phyloP scores from a whole-genome alignment of 2,329 filamentous ascomycete genomes.

The Neocatenulostroma microsporum region DNA sequence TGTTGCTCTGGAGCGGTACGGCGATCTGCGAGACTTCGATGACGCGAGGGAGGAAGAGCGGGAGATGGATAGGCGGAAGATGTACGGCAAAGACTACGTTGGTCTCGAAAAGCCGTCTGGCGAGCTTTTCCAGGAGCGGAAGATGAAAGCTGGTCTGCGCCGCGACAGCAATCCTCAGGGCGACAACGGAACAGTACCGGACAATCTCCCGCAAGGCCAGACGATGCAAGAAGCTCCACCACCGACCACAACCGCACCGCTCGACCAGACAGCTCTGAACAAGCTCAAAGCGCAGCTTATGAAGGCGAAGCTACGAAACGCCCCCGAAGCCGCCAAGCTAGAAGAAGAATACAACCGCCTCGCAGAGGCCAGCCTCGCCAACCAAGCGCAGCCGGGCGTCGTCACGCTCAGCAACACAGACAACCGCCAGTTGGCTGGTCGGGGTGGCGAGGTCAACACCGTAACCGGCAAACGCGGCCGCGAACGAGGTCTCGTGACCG shows the following conservation, averaged over 20 bases:
- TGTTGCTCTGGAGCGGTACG: constrained; percentile 73
- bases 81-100: constrained; percentile 78
- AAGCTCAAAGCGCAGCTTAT: constrained; percentile 88
- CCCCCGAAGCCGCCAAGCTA: constrained; percentile 65
- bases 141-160: constrained; percentile 49
- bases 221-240: constrained; percentile 49
- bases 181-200: constrained; percentile 22
- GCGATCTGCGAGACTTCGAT: constrained; percentile 75
- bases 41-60: constrained; percentile 85
- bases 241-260: constrained; percentile 41
- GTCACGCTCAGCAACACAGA: constrained; percentile 84
- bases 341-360: constrained; percentile 79
- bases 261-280: constrained; percentile 78
- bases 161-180: constrained; percentile 22
- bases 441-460: constrained; percentile 65
- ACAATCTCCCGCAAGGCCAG: constrained; percentile 44
- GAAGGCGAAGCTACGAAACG: constrained; percentile 81
- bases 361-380: constrained; percentile 52
- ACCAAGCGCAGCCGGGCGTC: constrained; percentile 53
- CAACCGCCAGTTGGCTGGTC: constrained; percentile 71
- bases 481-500: constrained; percentile 75
- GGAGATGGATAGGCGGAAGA: constrained; percentile 74
- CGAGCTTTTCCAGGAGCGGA: constrained; percentile 73
- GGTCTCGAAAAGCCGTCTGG: constrained; percentile 82
- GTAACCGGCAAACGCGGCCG: constrained; percentile 73